Percentiles rank a stretch among this genome's conserved stretches.
These are phyloP conservation scores for Fraxinus latifolia DNA, from an alignment of 305 asterid genomes.

Conservation along the genomic window DNA sequence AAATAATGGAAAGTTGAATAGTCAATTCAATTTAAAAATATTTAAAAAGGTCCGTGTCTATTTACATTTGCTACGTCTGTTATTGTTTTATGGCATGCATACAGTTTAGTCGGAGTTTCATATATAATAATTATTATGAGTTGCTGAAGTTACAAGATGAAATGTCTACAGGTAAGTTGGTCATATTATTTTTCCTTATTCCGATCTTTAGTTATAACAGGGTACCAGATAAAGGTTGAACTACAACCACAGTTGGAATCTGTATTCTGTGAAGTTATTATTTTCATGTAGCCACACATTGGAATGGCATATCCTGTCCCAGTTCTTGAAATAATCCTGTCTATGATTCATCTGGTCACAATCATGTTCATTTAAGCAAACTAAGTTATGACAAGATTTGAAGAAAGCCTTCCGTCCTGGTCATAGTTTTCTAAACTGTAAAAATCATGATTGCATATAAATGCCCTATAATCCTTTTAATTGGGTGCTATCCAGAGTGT, in stretches of 20 bases:
- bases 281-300: neutral
- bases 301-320: neutral
- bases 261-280: neutral
- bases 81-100: neutral
- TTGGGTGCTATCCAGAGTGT: neutral
- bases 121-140: neutral
- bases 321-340: neutral
- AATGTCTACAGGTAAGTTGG: neutral
- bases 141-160: neutral
- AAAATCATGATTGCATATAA: neutral
- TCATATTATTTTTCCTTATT: neutral
- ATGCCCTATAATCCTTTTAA: neutral
- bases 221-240: neutral
- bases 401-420: neutral
- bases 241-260: neutral
- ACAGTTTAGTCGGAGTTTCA: neutral
- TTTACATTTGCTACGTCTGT: neutral
- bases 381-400: neutral
- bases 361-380: neutral
- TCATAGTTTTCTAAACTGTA: neutral
- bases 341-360: neutral
- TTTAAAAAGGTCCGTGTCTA: neutral
- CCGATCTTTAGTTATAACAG: neutral
- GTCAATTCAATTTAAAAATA: neutral
- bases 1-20: neutral